Base-by-base conservation (phyloP, 2,329 filamentous ascomycete genomes). In the Paraconiothyrium sp. region DNA sequence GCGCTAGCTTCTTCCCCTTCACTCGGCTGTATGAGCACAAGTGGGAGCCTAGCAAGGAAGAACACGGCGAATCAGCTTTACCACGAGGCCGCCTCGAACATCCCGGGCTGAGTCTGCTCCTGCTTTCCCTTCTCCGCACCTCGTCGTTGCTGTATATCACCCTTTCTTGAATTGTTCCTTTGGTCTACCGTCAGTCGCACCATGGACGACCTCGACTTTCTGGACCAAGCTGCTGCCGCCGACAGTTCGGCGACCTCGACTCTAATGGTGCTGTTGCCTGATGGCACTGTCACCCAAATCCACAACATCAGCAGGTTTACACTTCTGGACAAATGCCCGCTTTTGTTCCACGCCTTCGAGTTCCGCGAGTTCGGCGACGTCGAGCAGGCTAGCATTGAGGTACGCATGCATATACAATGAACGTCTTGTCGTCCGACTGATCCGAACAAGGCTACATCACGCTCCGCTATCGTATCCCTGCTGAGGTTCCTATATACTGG, bases 401-500 rank as follows among this genome's bases (percentile, higher is more conserved):
- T 48, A 56, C n/a, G 54, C 13, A 4, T 32, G 27, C 2, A 7
- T 43, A 13, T 5, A 34, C n/a, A 20, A 35, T 14, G 27, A n/a
- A 24, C 8, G 4, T 27, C 9, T 56, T n/a, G 9, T 41, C 10
- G 41, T 39, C 13, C 20, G 20, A n/a, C 54, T 47, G 32, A 47
- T 11, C 20, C 11, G 16, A 9, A 44, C 30, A 47, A 56, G 54
- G 76, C 73, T 16, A 67, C 74, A 1, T 79, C 77, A 3, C 50
- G 66, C 6, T 60, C 63, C 11, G 74, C 77, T 6, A 72, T 78
- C 20, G 57, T 74, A 34, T 74, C 76, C 8, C 78, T 84, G 47
- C 67, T 82, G 10, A 76, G 80, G 57, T 82, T 74, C 65, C 69
- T 82, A 54, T 82, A 83, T 64, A 76, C 74, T 5, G 77, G 77